Base-by-base conservation (phyloP, 2,329 filamentous ascomycete species). In the Cercospora sp. region DNA sequence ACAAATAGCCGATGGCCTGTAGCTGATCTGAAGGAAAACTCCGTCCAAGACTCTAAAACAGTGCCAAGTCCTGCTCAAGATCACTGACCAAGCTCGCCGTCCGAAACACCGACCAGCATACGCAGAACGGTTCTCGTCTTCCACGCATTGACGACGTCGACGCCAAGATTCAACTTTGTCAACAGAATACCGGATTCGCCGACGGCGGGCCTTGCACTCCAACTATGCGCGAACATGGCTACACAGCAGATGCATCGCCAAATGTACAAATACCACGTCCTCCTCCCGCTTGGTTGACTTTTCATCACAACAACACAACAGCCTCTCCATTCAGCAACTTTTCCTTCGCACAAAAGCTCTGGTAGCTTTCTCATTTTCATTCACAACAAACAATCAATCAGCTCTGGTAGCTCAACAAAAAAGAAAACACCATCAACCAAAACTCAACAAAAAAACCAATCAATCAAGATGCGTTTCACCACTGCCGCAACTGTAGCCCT, bases 401-500 rank as follows among this genome's bases (percentile, higher is more conserved):
- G 51, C 51, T 57, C 51, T 57, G 51, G 51, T 57, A 57, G 51
- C 51, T 57, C 51, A 28, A 30, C 18, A 57, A 28, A 57, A 55
- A 55, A 55, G 16, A 53, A 53, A 18, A 51, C 49, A 53, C 12
- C 49, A 53, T 53, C 49, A 53, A 53, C 9, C 49, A 21, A 53
- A 53, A 12, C 18, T 5, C n/a, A 53, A 21, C 49, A 53, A 53
- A 21, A 7, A 53, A 24, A 21, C 5, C 24, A 53, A 26, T 30
- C 51, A 30, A n/a, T 28, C 51, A 57, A 57, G 51, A 57, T 57
- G 51, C 51, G 51, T 57, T 28, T 57, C 51, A 28, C 51, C 21
- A 57, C 51, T 28, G 51, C 16, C 51, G 51, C 24, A 26, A 57
- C 51, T 57, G 51, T 57, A 8, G 51, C 51, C 51, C 51, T 57